These are phyloP conservation scores for Coriolopsis trogii DNA, from an alignment of 1,284 basidiomycete species.

Conservation along the genomic window DNA sequence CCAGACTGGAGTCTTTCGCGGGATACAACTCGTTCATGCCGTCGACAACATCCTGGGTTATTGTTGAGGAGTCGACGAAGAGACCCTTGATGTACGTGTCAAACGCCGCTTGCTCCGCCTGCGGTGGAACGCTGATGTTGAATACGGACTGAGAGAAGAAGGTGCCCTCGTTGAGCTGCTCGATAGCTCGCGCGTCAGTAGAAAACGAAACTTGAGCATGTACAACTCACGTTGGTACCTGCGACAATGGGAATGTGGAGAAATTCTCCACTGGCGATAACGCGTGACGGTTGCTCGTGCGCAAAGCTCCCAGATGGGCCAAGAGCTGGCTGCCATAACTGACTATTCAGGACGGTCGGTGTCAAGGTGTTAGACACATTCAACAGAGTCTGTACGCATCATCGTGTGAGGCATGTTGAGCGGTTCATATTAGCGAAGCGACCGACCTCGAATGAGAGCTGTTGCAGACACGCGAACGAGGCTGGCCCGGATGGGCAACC, in stretches of 20 bases:
- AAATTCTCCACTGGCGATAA: conserved; percentile 52
- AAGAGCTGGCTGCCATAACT: conserved; percentile 62
- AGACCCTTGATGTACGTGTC: conserved; percentile 47
- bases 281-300: conserved; percentile 48
- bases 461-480: conserved; percentile 50
- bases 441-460: conserved; percentile 52
- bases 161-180: conserved; percentile 56
- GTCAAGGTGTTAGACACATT: conserved; percentile 53
- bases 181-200: neutral
- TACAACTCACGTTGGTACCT: conserved; percentile 54
- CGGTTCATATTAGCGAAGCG: neutral
- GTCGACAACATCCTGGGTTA: conserved; percentile 42
- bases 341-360: conserved; percentile 46
- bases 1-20: conserved; percentile 47
- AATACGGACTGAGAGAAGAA: conserved; percentile 42
- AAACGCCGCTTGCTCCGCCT: conserved; percentile 44
- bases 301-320: conserved; percentile 56
- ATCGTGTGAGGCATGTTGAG: neutral
- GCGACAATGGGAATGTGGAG: conserved; percentile 55
- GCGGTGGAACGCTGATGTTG: conserved; percentile 39
- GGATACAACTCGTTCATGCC: conserved; percentile 46
- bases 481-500: conserved; percentile 46
- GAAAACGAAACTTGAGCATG: neutral
- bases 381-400: conserved; percentile 44
- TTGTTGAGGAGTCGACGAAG: conserved; percentile 51